Percentiles rank a stretch among this genome's conserved stretches.
phyloP scores from a whole-genome alignment of 2,329 filamentous ascomycete genomes.

The Scytalidium lignicola region DNA sequence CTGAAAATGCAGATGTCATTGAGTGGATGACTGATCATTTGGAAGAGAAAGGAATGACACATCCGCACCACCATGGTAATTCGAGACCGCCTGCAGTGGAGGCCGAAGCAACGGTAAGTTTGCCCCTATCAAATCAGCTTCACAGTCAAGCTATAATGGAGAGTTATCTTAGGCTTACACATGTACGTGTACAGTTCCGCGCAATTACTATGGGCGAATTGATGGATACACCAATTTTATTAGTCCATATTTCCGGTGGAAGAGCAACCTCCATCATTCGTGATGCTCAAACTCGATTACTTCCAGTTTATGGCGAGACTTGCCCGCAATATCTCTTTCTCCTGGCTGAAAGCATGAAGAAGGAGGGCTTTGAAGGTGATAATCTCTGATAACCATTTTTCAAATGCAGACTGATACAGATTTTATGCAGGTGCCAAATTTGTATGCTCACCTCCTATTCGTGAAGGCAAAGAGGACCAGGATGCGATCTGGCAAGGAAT shows the following conservation, averaged over 20 bases:
- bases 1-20: conserved; percentile 39
- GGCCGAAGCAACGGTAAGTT: conserved; percentile 34
- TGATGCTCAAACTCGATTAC: conserved; percentile 39
- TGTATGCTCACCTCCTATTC: conserved; percentile 1
- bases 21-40: conserved; percentile 33
- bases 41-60: conserved; percentile 31
- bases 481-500: conserved; percentile 1
- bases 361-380: not conserved
- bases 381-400: not conserved
- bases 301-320: conserved; percentile 28
- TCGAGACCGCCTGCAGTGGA: conserved; percentile 38
- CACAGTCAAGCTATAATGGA: too few species aligned
- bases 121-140: not conserved
- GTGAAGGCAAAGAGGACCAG: not conserved
- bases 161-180: not conserved
- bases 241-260: conserved; percentile 45
- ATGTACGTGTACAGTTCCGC: conserved; percentile 29
- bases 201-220: conserved; percentile 43
- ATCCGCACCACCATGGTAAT: conserved; percentile 38
- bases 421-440: not conserved
- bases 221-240: conserved; percentile 42
- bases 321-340: conserved; percentile 2
- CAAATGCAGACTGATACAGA: too few species aligned
- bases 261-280: conserved; percentile 41
- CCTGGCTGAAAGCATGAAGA: not conserved